phyloP scores from a whole-genome alignment of 2,329 filamentous ascomycete species.

The Didymella segeticola region DNA sequence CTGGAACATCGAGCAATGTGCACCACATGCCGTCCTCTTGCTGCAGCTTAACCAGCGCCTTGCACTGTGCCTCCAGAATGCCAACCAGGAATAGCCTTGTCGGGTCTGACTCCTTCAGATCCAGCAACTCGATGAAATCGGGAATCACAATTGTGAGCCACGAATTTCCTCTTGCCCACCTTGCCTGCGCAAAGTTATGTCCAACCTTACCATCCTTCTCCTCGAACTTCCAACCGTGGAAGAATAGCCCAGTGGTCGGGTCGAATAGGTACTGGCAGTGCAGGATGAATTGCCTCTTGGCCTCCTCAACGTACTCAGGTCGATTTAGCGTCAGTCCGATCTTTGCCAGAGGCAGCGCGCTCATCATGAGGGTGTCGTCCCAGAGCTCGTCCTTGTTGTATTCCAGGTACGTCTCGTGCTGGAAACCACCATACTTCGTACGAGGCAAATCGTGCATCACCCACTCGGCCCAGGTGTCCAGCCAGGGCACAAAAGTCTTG shows the following conservation, averaged over 20 bases:
- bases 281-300: conserved; percentile 77
- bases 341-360: conserved; percentile 79
- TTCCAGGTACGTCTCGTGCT: conserved; percentile 76
- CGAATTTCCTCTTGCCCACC: conserved; percentile 68
- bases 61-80: conserved; percentile 72
- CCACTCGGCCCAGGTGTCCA: conserved; percentile 84
- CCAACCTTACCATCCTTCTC: conserved; percentile 61
- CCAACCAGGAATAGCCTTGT: conserved; percentile 66
- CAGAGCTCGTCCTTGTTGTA: conserved; percentile 78
- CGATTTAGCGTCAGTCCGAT: conserved; percentile 74
- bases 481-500: conserved; percentile 74
- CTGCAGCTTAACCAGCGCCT: conserved; percentile 68
- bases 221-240: conserved; percentile 82
- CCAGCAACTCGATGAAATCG: conserved; percentile 77
- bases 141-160: conserved; percentile 87
- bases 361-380: conserved; percentile 92
- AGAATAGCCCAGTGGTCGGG: conserved; percentile 73
- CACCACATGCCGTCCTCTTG: conserved; percentile 71
- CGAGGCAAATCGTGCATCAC: conserved; percentile 77
- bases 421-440: conserved; percentile 75
- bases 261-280: conserved; percentile 83
- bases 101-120: conserved; percentile 65
- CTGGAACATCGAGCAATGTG: conserved; percentile 73
- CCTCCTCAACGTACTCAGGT: conserved; percentile 77
- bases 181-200: conserved; percentile 63